Evolutionary conservation across 1,284 basidiomycete genomes (phyloP), one percentile per base, ranked within the genome.

Genomic region (Trichosporon coremiiforme): DNA sequence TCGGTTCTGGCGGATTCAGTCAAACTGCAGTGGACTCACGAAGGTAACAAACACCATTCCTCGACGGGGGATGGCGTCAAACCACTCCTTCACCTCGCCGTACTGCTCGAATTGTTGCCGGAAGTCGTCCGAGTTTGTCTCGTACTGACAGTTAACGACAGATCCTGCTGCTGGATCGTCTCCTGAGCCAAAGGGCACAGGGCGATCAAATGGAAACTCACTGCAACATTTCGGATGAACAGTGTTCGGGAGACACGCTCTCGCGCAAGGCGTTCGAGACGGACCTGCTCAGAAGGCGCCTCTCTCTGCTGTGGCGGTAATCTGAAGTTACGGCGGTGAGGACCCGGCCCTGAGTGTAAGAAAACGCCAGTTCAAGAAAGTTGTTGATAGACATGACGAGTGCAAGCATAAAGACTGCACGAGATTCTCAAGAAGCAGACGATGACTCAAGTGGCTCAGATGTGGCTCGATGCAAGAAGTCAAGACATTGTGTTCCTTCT

Each of bases 11-110:
- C n/a, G n/a, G n/a, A n/a, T n/a, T n/a, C n/a, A n/a, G n/a, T n/a
- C n/a, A n/a, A n/a, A 2, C n/a, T 13, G 20, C 31, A 20, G 12
- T 0, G 22, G 15, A 88, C 94, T 88, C 85, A 96, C 95, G 81
- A 93, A 99, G 66, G 95, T 98, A 67, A 98, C 91, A 83, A 99
- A 99, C 5, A 96, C 91, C 91, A 99, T 95, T 20, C 96, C 96
- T 71, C 96, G 89, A 38, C 93, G 95, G 65, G 89, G 88, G 73
- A 98, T 93, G 36, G 98, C 86, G 83, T 99, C 96, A 81, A 97
- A 98, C 83, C 95, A 98, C 1, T 93, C 95, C 84, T 94, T 94
- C 85, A 98, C 92, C 80, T 95, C 93, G 70, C 96, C 96, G 81
- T 93, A 93, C 71, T 91, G 89, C 83, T 93, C 92, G 84, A 98